Conservation (phyloP, 306 rosid genomes). For the Pachyrhizus erosus region DNA sequence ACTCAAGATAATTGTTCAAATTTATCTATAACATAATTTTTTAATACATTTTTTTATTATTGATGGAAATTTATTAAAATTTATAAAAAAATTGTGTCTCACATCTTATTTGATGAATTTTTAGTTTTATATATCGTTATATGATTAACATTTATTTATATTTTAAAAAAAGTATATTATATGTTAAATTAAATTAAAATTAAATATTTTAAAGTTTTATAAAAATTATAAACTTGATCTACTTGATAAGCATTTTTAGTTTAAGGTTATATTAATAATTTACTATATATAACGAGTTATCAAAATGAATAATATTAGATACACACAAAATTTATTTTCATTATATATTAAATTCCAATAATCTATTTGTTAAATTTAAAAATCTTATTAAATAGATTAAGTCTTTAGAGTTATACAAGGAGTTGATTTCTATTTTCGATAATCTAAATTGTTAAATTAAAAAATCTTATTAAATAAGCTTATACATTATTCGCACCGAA, state of each 20-base stretch:
- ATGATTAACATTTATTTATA: not conserved
- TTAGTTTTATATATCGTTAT: too few relatives aligned
- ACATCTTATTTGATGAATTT: too few relatives aligned
- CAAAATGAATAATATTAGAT: not conserved
- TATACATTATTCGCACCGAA: not conserved
- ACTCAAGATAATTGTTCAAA: too few relatives aligned
- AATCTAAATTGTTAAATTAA: not conserved
- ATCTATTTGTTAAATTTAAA: not conserved
- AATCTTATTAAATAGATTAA: not conserved
- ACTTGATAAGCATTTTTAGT: not conserved
- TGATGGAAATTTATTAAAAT: too few relatives aligned
- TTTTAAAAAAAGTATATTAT: not conserved
- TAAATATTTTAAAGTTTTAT: not conserved
- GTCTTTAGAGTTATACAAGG: too few relatives aligned
- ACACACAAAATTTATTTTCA: not conserved
- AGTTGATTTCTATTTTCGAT: too few relatives aligned
- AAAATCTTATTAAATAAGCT: not conserved
- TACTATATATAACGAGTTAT: not conserved
- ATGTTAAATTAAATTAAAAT: not conserved
- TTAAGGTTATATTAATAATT: not conserved
- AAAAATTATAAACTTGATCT: not conserved
- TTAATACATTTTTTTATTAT: too few relatives aligned
- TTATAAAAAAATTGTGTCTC: too few relatives aligned
- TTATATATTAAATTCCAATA: not conserved
- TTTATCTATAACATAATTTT: too few relatives aligned